phyloP scores from a whole-genome alignment of 805 yeast species.

The Jamesozyma hellenica region DNA sequence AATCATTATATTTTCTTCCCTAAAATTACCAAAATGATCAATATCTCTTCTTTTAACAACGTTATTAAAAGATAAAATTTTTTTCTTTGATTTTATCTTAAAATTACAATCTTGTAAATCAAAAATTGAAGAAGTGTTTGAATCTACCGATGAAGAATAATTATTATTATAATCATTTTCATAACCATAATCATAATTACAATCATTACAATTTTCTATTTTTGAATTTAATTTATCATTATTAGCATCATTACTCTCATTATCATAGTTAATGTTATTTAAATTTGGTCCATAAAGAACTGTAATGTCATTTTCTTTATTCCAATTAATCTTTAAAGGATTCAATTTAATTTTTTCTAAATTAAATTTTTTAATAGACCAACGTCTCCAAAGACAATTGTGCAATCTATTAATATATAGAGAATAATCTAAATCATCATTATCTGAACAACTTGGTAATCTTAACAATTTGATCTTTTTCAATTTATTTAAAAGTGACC shows the following conservation, averaged over 20 bases:
- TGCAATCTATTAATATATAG: conserved; percentile 43
- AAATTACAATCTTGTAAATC: conserved; percentile 7
- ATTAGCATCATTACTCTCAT: background rate
- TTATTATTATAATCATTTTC: background rate
- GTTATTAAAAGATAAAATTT: conserved; percentile 17
- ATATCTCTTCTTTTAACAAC: conserved; percentile 22
- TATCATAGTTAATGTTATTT: conserved; percentile 2
- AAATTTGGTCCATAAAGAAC: conserved; percentile 84
- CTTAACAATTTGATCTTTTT: conserved; percentile 21
- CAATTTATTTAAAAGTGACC: conserved; percentile 15
- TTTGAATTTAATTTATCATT: background rate
- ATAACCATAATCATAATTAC: background rate
- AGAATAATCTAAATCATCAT: conserved; percentile 24
- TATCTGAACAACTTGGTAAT: conserved; percentile 28
- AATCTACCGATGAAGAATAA: conserved; percentile 17
- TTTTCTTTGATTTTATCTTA: conserved; percentile 5
- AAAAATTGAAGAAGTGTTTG: conserved; percentile 22
- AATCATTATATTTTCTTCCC: conserved; percentile 15
- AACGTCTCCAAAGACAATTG: conserved; percentile 88
- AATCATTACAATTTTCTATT: background rate
- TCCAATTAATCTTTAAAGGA: conserved; percentile 87
- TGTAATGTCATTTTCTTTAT: conserved; percentile 86
- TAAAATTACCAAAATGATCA: conserved; percentile 12
- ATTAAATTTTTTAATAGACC: conserved; percentile 72
- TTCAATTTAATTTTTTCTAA: conserved; percentile 51